Percentiles rank a stretch among this genome's conserved stretches.
These are phyloP conservation scores for Diaporthe longicolla DNA, from an alignment of 2,329 filamentous ascomycete species.

Conservation along the genomic window DNA sequence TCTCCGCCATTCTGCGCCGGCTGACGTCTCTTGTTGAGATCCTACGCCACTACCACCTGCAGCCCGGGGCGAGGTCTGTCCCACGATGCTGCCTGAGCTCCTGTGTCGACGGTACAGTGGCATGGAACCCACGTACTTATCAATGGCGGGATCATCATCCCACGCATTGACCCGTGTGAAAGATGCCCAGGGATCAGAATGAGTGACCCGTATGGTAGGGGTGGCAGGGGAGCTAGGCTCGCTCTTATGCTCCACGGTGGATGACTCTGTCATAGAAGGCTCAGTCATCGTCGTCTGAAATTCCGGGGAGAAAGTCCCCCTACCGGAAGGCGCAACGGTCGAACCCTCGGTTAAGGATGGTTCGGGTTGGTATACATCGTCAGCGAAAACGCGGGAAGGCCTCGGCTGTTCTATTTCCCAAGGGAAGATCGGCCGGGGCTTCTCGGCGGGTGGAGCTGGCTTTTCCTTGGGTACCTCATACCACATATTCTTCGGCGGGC, in stretches of 20 bases:
- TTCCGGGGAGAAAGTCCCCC: constrained; percentile 44
- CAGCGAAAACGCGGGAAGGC: constrained; percentile 75
- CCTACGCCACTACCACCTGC: constrained; percentile 39
- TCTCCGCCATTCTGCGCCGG: constrained; percentile 46
- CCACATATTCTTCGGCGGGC: constrained; percentile 89
- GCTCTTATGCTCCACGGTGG: constrained; percentile 55
- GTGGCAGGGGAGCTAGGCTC: constrained; percentile 64
- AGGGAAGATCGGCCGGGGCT: constrained; percentile 83
- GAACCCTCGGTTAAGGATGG: constrained; percentile 49
- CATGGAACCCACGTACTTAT: constrained; percentile 85
- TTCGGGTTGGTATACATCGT: constrained; percentile 56
- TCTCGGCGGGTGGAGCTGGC: constrained; percentile 67
- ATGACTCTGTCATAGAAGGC: constrained; percentile 54
- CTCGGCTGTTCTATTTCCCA: constrained; percentile 83
- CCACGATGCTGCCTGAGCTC: constrained; percentile 51
- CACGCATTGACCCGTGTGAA: constrained; percentile 89
- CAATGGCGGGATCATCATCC: constrained; percentile 92
- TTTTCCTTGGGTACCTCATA: constrained; percentile 81
- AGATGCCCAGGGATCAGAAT: constrained; percentile 77
- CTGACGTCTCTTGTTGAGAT: constrained; percentile 37
- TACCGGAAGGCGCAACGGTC: constrained; percentile 47
- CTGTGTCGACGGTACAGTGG: constrained; percentile 68
- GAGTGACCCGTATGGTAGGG: constrained; percentile 60
- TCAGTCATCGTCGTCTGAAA: constrained; percentile 48
- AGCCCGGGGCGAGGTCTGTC: constrained; percentile 47